Base-by-base conservation (phyloP, 2,329 filamentous ascomycete species). In the Tolypocladium amazonense region DNA sequence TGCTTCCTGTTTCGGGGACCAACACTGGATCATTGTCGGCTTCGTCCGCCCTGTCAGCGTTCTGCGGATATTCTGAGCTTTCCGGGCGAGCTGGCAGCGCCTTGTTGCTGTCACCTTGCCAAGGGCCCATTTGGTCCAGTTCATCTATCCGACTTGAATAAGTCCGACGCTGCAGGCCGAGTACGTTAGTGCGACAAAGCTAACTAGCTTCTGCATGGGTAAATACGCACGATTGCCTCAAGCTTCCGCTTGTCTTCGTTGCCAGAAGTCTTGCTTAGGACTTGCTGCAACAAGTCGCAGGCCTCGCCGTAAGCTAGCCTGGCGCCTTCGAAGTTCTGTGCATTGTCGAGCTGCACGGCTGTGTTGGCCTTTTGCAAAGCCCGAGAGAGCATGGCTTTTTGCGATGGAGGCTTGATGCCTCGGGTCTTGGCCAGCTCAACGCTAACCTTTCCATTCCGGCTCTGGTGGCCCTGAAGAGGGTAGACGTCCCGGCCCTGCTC, bases 381-480 rank as follows among this genome's bases (percentile, higher is more conserved):
- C 67, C 89, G 90, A n/a, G 93, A 96, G 41, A 99, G 81, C 92
- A 97, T 97, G 14, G 88, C 89, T 77, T 97, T 97, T 72, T 97
- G 89, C 1, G 89, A 91, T 18, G 84, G 84, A n/a, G 75, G 75
- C 62, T 79, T 79, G n/a, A 61, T 47, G 20, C 62, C 60, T 12
- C 70, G 68, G 52, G 59, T 59, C 58, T 66, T 74, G 39, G 65
- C 57, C 27, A 62, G 55, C 25, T 76, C 73, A 39, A 61, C 63
- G 59, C 72, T 75, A 15, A 70, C 66, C 41, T 69, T 75, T 9
- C 69, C 70, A 56, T 66, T 72, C 33, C 71, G 69, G 47, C 65
- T 70, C 50, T 70, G 69, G 60, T 72, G 73, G 20, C 70, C 68
- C 11, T 67, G 69, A 56, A 66, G 62, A 56, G 62, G 62, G 56